phyloP scores from a whole-genome alignment of 2,329 filamentous ascomycete genomes.

The Penicillium sp. region DNA sequence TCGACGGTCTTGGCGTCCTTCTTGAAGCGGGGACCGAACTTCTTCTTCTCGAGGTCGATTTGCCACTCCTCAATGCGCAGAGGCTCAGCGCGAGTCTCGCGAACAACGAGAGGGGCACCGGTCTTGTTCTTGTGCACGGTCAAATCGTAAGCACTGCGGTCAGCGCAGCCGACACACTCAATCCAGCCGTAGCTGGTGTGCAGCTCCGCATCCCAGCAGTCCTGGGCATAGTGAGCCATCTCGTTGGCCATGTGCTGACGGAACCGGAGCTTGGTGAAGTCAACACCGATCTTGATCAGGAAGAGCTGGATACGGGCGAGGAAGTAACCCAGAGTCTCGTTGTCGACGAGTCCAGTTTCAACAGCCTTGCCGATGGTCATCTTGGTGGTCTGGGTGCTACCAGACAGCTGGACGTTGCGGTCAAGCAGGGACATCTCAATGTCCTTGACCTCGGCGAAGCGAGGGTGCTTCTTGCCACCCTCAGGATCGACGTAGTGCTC shows the following conservation, averaged over 20 bases:
- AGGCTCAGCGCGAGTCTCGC: slow-evolving; percentile 76
- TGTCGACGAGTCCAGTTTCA: slow-evolving; percentile 78
- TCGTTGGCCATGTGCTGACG: slow-evolving; percentile 93
- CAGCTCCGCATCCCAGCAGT: slow-evolving; percentile 98
- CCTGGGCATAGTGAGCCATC: slow-evolving; percentile 90
- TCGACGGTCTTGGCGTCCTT: slow-evolving; percentile 88
- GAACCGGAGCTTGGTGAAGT: slow-evolving; percentile 86
- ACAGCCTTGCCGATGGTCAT: slow-evolving; percentile 86
- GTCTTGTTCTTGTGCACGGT: slow-evolving; percentile 92
- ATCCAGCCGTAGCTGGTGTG: slow-evolving; percentile 93
- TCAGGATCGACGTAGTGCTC: slow-evolving; percentile 97
- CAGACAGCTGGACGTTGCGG: slow-evolving; percentile 78
- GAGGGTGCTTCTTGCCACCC: slow-evolving; percentile 87
- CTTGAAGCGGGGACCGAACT: slow-evolving; percentile 92
- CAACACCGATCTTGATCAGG: slow-evolving; percentile 82
- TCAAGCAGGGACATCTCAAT: slow-evolving; percentile 81
- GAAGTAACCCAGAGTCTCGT: slow-evolving; percentile 98
- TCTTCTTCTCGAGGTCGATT: slow-evolving; percentile 87
- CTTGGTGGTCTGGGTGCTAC: slow-evolving; percentile 71
- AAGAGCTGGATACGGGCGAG: slow-evolving; percentile 90
- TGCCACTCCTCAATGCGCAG: slow-evolving; percentile 82
- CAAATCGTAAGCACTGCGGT: slow-evolving; percentile 91
- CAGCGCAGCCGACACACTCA: slow-evolving; percentile 95
- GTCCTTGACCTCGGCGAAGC: slow-evolving; percentile 82
- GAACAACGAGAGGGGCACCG: slow-evolving; percentile 78